Evolutionary conservation across 306 rosid species (phyloP).

Genomic region (Cicer yamashitae): DNA sequence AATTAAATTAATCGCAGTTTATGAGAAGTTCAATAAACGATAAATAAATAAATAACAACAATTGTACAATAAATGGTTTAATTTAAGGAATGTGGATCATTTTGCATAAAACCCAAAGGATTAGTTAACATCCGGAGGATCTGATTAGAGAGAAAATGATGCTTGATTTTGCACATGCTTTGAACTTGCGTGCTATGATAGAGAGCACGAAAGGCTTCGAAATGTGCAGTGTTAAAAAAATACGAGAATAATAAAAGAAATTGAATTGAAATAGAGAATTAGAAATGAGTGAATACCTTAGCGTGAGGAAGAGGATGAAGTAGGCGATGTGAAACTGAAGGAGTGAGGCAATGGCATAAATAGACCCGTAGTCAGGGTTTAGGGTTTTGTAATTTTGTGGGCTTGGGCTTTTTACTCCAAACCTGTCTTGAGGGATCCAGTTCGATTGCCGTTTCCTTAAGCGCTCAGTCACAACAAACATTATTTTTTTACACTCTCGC

Average conservation of each 20-base stretch:
- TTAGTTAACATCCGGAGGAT: slow-evolving; percentile 43
- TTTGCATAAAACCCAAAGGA: slow-evolving; percentile 49
- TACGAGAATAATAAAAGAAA: neutral
- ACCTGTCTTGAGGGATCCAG: neutral
- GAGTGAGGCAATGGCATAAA: slow-evolving; percentile 2
- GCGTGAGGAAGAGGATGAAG: neutral
- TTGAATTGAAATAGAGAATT: neutral
- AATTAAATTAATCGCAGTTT: too few species aligned
- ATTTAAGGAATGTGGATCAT: slow-evolving; percentile 52
- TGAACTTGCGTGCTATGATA: slow-evolving; percentile 62
- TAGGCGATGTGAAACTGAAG: neutral
- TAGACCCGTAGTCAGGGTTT: slow-evolving; percentile 49
- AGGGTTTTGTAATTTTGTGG: slow-evolving; percentile 49
- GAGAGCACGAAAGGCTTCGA: slow-evolving; percentile 77
- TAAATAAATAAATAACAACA: neutral
- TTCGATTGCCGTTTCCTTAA: too few species aligned
- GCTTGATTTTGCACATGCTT: slow-evolving; percentile 65
- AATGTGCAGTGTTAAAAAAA: slow-evolving; percentile 46
- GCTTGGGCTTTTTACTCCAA: slow-evolving; percentile 38
- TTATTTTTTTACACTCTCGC: too few species aligned
- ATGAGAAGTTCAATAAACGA: too few species aligned
- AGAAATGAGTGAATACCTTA: slow-evolving; percentile 5
- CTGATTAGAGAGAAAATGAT: slow-evolving; percentile 39
- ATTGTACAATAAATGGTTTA: neutral
- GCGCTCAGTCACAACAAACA: too few species aligned